Conservation (phyloP, 1,284 basidiomycete species). For the Cutaneotrichosporon dermatis region DNA sequence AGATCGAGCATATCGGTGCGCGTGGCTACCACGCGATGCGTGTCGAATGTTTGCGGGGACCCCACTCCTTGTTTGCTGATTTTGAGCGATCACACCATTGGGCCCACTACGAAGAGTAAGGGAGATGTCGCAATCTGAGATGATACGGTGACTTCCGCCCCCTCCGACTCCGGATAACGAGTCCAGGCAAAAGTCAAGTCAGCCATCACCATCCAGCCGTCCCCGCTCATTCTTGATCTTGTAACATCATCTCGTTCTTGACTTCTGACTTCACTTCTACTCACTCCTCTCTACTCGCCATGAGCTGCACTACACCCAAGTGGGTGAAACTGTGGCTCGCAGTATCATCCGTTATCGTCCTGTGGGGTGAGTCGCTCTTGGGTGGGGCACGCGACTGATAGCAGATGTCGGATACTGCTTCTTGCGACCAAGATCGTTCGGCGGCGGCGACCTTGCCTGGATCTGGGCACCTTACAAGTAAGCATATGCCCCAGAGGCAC, state of each 20-base stretch:
- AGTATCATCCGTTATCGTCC: conserved; percentile 54
- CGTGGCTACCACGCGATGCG: too few relatives aligned
- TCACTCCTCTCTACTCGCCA: conserved; percentile 1
- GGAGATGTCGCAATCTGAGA: not conserved
- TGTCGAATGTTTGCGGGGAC: too few relatives aligned
- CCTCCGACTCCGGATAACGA: too few relatives aligned
- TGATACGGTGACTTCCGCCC: too few relatives aligned
- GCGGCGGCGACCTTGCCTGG: conserved; percentile 81
- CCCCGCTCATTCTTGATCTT: too few relatives aligned
- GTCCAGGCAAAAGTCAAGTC: too few relatives aligned
- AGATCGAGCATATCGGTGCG: too few relatives aligned
- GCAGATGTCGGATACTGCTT: conserved; percentile 67
- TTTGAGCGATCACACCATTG: not conserved
- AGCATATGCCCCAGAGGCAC: too few relatives aligned
- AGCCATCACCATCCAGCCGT: too few relatives aligned
- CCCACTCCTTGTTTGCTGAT: too few relatives aligned
- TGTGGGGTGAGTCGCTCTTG: conserved; percentile 37
- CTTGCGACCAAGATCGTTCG: conserved; percentile 61
- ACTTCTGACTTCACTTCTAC: not conserved
- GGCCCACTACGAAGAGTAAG: too few relatives aligned
- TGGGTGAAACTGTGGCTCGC: conserved; percentile 71
- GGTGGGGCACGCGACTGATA: conserved; percentile 35
- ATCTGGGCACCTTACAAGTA: conserved; percentile 73
- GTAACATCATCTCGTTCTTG: too few relatives aligned
- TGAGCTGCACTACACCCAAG: conserved; percentile 36